Base-by-base conservation (phyloP, 208 protist genomes). In the Leishmania turanica region DNA sequence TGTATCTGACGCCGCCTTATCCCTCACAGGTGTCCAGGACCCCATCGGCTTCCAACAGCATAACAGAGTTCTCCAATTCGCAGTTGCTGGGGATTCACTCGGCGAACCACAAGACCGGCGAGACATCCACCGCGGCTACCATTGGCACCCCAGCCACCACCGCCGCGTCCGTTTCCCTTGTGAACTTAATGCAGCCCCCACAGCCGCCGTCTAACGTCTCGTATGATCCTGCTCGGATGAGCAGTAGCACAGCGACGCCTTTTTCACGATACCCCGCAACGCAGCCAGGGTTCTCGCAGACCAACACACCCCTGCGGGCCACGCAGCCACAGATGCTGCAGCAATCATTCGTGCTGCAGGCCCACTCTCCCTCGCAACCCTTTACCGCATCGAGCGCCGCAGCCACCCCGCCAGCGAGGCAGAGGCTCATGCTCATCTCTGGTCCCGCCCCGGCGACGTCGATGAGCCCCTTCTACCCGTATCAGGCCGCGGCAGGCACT, bases 31-130 rank as follows among this genome's bases (percentile, higher is more conserved):
- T 53, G 17, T 60, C 76, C 31, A 68, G 49, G 64, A 78, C 75
- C 54, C n/a, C 77, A 21, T 81, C 82, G 13, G 60, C 82, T 5
- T 85, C 82, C 13, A 85, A 81, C 64, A 81, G 71, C 62, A 78
- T 77, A 3, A 81, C 72, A 5, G 82, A 85, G 47, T 85, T 76
- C n/a, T 49, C 76, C 11, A 85, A 81, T 65, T 78, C 69, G 37
- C 82, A 75, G 27, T 7, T 81, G 17, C 13, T 78, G 19, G 45
- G 65, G 0, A 8, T 69, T 21, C 75, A 84, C 21, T 40, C 60
- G 24, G 76, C 37, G 53, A 53, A 45, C 37, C 82, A 68, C 49
- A 68, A 73, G 68, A 74, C 69, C 65, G 71, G 47, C 4, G 82
- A 81, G 6, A 13, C 51, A 51, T 74, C 77, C 8, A 75, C 65